Evolutionary conservation across 2,329 filamentous ascomycete genomes (phyloP).

Genomic region (Xenoacremonium recifei): DNA sequence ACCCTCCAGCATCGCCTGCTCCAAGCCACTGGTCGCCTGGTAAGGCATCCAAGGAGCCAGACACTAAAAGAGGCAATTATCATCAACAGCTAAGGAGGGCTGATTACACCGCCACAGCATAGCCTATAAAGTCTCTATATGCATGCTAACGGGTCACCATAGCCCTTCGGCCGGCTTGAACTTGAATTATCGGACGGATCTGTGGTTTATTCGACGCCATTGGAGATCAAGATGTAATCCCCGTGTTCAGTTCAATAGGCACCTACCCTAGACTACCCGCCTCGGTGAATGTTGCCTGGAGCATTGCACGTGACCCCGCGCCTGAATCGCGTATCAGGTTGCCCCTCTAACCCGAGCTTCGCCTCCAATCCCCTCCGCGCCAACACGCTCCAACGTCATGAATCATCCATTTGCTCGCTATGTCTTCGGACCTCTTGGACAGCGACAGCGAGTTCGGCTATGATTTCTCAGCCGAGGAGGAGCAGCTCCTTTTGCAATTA

Average conservation of each 20-base stretch:
- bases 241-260: background rate
- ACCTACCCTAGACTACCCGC: background rate
- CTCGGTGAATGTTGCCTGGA: constrained; percentile 7
- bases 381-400: constrained; percentile 14
- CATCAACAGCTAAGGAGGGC: no score
- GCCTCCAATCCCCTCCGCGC: constrained; percentile 3
- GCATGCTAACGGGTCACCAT: no score
- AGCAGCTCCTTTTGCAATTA: constrained; percentile 38
- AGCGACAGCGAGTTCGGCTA: constrained; percentile 46
- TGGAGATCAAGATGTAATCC: constrained; percentile 2
- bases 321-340: constrained; percentile 14
- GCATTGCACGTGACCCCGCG: constrained; percentile 26
- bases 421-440: constrained; percentile 23
- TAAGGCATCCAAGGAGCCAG: no score
- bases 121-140: no score
- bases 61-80: no score
- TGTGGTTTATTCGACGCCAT: constrained; percentile 1
- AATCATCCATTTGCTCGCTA: constrained; percentile 14
- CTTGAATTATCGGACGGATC: background rate
- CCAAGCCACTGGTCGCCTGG: no score
- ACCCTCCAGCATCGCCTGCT: no score
- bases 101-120: no score
- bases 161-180: background rate
- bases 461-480: constrained; percentile 47
- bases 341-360: constrained; percentile 3